Conservation (phyloP, 2,329 filamentous ascomycete genomes). For the Fusarium zealandicum region DNA sequence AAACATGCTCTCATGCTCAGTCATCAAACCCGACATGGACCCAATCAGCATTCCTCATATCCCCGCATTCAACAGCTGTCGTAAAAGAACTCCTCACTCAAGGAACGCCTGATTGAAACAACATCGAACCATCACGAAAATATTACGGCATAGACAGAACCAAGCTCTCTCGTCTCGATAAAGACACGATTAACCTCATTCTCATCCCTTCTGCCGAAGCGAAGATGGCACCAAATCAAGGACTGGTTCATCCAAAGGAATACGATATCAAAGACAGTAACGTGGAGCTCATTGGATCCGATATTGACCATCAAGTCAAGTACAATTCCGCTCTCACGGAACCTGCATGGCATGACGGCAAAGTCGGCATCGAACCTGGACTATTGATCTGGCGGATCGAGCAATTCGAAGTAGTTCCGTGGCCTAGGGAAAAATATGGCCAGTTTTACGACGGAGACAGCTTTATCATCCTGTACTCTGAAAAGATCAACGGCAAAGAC, state of each 20-base stretch:
- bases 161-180: neutral
- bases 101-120: constrained; percentile 13
- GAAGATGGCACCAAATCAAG: constrained; percentile 67
- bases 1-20: constrained; percentile 23
- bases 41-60: constrained; percentile 31
- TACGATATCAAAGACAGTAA: constrained; percentile 75
- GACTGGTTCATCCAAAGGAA: constrained; percentile 67
- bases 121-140: neutral
- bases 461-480: constrained; percentile 70
- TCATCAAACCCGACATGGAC: constrained; percentile 23
- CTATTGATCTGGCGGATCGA: constrained; percentile 72
- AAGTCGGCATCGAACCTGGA: constrained; percentile 60
- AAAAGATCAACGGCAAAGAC: constrained; percentile 57
- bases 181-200: neutral
- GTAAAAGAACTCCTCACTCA: constrained; percentile 4
- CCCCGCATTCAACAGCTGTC: constrained; percentile 34
- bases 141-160: neutral
- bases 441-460: constrained; percentile 73
- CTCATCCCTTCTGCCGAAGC: neutral
- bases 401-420: constrained; percentile 68
- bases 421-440: constrained; percentile 64
- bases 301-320: constrained; percentile 73
- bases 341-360: constrained; percentile 70
- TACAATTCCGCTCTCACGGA: constrained; percentile 70
- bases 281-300: constrained; percentile 68